Evolutionary conservation across 148 eudicot genomes (phyloP), one percentile per base, ranked within the genome.

Genomic region (Cornus suecica): DNA sequence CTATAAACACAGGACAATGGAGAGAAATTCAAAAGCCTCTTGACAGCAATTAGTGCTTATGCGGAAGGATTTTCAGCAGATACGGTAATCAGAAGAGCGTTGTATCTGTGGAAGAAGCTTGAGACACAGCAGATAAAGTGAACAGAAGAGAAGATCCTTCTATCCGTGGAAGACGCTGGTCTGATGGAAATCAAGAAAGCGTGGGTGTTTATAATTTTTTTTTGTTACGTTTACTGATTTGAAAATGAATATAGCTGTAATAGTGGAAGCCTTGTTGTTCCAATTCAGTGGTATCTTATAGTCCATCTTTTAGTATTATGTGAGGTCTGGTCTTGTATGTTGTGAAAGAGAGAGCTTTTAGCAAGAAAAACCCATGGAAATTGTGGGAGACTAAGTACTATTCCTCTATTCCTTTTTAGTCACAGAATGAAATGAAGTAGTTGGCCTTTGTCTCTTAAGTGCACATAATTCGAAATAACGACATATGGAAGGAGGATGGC

Each of bases 41-140:
- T 95, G 83, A 90, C 84, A 54, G 99, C 99, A 10, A 93, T 95
- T 31, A 86, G 97, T 77, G 98, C 98, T 3, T 96, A 96, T 76
- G 99, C 98, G 25, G 97, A 96, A 84, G 99, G 99, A 65, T 91
- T 85, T 83, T 96, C 99, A 58, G 93, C 93, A 28, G 98, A 96
- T 87, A 79, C 88, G 27, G 74, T 90, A 51, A 96, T 93, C 77
- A 85, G 95, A 82, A 86, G 91, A 79, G 91, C 90, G 10, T 82
- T 83, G 30, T 81, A 90, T 80, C 70, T 96, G 86, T 96, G 99
- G 99, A 81, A 91, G 87, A 93, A 87, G 76, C 89, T 96, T 67
- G 93, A 82, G 74, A 83, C 68, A 37, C 99, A 58, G 93, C 93
- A 28, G 98, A 96, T 87, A 79, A 87, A 30, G 74, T 90, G 51